These are phyloP conservation scores for Cicer pinnatifidum DNA, from an alignment of 306 rosid genomes.

Conservation along the genomic window DNA sequence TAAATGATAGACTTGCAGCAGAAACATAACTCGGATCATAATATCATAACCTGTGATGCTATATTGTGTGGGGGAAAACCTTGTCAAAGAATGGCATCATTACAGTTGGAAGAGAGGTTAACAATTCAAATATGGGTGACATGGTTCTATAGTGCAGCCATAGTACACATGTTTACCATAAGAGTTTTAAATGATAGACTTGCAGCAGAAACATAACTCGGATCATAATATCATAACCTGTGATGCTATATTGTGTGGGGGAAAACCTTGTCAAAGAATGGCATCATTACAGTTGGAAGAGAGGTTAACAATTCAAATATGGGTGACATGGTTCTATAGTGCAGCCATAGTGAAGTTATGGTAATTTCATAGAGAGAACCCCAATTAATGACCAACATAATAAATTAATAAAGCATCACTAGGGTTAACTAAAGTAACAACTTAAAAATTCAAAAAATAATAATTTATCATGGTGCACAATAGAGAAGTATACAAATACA, in stretches of 20 bases:
- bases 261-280: not conserved
- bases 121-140: not conserved
- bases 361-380: not conserved
- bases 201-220: not conserved
- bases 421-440: not conserved
- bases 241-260: slow-evolving; percentile 4
- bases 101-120: not conserved
- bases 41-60: not conserved
- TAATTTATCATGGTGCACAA: not conserved
- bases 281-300: not conserved
- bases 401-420: not conserved
- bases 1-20: not conserved
- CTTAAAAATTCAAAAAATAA: not conserved
- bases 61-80: slow-evolving; percentile 10
- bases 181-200: not conserved
- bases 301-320: not conserved
- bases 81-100: not conserved
- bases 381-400: not conserved
- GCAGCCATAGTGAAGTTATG: not conserved
- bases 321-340: not conserved
- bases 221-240: slow-evolving; percentile 1
- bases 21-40: slow-evolving; percentile 11
- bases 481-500: not conserved
- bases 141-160: not conserved
- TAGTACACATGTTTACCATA: not conserved